Conservation (phyloP, 345 rosid genomes). For the Rhodomyrtus tomentosa region DNA sequence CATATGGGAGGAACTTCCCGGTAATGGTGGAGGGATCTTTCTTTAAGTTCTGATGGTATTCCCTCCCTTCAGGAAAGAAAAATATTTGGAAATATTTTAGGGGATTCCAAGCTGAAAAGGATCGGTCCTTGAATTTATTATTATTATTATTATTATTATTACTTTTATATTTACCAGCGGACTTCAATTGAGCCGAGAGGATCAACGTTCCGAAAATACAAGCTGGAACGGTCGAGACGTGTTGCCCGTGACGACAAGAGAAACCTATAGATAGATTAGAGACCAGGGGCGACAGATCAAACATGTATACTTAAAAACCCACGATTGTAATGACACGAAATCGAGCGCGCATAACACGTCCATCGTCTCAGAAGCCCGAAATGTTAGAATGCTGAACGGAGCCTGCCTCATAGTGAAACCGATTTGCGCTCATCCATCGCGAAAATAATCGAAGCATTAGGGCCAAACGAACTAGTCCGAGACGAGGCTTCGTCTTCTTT, state of each 20-base stretch:
- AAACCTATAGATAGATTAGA: background rate
- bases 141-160: too few species aligned
- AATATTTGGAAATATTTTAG: too few species aligned
- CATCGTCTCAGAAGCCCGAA: background rate
- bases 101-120: too few species aligned
- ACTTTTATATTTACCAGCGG: background rate
- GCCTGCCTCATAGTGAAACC: too few species aligned
- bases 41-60: too few species aligned
- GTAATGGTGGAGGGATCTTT: too few species aligned
- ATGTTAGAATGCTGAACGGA: background rate
- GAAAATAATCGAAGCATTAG: background rate
- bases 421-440: fast-evolving
- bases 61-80: too few species aligned
- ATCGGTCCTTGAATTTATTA: background rate
- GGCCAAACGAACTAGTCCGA: fast-evolving
- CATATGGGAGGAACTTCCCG: too few species aligned
- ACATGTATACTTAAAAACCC: background rate
- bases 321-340: background rate
- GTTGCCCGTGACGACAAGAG: background rate
- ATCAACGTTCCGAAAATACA: background rate
- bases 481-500: background rate
- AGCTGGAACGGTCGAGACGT: background rate
- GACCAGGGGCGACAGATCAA: fast-evolving
- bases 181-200: background rate
- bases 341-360: fast-evolving